A percentile compares a stretch with the other conserved stretches of the same genome.
phyloP scores from a whole-genome alignment of 2,329 filamentous ascomycete species.

The Hirsutella thompsonii region DNA sequence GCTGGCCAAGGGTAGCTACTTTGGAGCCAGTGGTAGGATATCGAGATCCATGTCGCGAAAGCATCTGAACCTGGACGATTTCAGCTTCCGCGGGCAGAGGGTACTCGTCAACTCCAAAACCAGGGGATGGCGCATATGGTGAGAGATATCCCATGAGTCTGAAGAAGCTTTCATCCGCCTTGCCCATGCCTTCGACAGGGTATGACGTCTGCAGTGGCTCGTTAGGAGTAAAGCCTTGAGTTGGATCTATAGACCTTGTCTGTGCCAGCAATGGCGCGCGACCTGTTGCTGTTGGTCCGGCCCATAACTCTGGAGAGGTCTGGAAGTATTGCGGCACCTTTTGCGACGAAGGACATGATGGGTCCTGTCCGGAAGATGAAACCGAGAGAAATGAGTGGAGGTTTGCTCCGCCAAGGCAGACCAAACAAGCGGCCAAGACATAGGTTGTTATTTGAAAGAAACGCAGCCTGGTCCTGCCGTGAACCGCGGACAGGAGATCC shows the following conservation, averaged over 20 bases:
- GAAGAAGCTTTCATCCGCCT: constrained; percentile 53
- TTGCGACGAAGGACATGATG: constrained; percentile 18
- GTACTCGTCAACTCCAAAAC: constrained; percentile 64
- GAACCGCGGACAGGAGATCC: constrained; percentile 5
- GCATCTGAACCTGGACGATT: constrained; percentile 58
- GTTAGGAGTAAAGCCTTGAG: constrained; percentile 53
- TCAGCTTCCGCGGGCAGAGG: constrained; percentile 52
- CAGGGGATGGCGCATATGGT: constrained; percentile 58
- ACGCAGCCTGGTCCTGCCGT: constrained; percentile 11
- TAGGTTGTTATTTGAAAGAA: constrained; percentile 16
- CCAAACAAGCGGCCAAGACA: constrained; percentile 18
- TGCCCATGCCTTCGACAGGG: constrained; percentile 47
- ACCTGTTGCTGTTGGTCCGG: constrained; percentile 59
- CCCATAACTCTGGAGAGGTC: constrained; percentile 44
- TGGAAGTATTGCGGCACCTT: constrained; percentile 51
- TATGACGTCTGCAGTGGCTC: constrained; percentile 58
- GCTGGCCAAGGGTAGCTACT: constrained; percentile 40
- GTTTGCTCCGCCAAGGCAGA: constrained; percentile 23
- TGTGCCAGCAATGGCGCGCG: constrained; percentile 57
- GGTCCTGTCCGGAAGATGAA: constrained; percentile 11
- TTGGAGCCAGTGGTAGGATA: constrained; percentile 54
- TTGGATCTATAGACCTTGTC: constrained; percentile 54
- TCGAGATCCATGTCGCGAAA: constrained; percentile 59
- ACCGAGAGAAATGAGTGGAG: constrained; percentile 21
- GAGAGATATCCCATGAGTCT: constrained; percentile 53